Evolutionary conservation across 2,329 filamentous ascomycete genomes (phyloP), one percentile per base, ranked within the genome.

Genomic region (Talaromyces albobiverticillius): DNA sequence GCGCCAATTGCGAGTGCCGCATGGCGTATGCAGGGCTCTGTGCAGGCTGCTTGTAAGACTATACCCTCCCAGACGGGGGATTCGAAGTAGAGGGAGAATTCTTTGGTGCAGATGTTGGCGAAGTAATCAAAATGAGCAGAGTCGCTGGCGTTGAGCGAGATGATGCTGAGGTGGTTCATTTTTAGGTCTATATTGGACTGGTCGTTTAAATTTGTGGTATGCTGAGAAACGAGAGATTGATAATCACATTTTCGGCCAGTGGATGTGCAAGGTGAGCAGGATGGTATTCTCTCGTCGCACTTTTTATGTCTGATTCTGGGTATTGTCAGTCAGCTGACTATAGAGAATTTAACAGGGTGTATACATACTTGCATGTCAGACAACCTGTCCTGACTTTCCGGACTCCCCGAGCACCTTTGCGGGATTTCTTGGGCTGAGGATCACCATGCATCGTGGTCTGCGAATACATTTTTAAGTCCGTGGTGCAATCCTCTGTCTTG

Each of bases 251-350:
- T 53, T 20, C 51, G 43, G 10, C 43, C 51, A n/a, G 51, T 53
- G 14, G 51, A 32, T 5, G 3, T 16, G 42, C 51, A 53, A 8
- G 32, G 51, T 13, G 43, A 47, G 34, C 51, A 53, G 5, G 51
- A 53, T 10, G 51, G 51, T 9, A 53, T 11, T 16, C 18, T 47
- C 36, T 53, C 51, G 25, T 53, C 51, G 43, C 51, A 53, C 51
- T 53, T 53, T 31, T 53, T 53, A 22, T 53, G 51, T n/a, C 51
- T 23, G 8, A 47, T 53, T 46, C 51, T 53, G 34, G 3, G 36
- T 11, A 4, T 25, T 46, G 42, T 53, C 16, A 41, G 34, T 34
- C 52, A 68, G 31, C 11, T 9, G 9, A 14, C 31, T 34, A 14
- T 34, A 34, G 13, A 34, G 31, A 34, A 34, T n/a, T n/a, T n/a